Evolutionary conservation across 2,329 filamentous ascomycete genomes (phyloP).

Genomic region (Colletotrichum musicola): DNA sequence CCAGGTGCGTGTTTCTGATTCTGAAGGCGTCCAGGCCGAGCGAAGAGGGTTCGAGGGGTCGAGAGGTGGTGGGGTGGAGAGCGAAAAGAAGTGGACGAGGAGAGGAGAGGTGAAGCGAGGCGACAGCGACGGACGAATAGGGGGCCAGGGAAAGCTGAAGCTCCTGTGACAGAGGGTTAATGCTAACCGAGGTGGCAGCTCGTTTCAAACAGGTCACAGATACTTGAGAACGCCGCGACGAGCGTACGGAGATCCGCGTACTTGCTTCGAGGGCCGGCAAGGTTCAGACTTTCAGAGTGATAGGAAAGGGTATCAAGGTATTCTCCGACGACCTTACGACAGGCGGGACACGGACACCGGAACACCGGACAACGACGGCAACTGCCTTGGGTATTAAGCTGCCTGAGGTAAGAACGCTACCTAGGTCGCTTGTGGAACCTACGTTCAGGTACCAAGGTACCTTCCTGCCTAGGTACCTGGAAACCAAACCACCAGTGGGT

Average conservation of each 20-base stretch:
- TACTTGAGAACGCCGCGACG: slow-evolving; percentile 19
- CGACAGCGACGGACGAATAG: slow-evolving; percentile 17
- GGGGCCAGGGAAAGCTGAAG: slow-evolving; percentile 23
- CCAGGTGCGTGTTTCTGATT: slow-evolving; percentile 27
- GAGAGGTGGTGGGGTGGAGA: neutral
- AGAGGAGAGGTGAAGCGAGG: slow-evolving; percentile 31
- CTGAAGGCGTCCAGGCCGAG: neutral
- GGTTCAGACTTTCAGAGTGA: slow-evolving; percentile 5
- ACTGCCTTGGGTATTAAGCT: no score
- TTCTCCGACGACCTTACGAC: neutral
- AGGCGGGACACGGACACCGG: slow-evolving; percentile 5
- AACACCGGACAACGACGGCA: slow-evolving; percentile 6
- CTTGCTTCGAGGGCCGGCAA: neutral
- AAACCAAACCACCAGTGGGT: neutral
- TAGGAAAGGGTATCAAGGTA: slow-evolving; percentile 14
- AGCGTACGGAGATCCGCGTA: slow-evolving; percentile 5
- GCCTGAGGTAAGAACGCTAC: no score
- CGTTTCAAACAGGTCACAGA: slow-evolving; percentile 30
- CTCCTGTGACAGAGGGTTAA: slow-evolving; percentile 8
- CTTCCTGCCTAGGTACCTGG: neutral
- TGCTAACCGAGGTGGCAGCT: slow-evolving; percentile 23
- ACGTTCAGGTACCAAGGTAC: no score
- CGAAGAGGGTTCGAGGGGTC: neutral
- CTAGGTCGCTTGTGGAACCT: no score
- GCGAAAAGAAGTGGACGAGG: slow-evolving; percentile 2